These are phyloP conservation scores for Aschersonia sp. DNA, from an alignment of 2,329 filamentous ascomycete genomes.

Conservation along the genomic window DNA sequence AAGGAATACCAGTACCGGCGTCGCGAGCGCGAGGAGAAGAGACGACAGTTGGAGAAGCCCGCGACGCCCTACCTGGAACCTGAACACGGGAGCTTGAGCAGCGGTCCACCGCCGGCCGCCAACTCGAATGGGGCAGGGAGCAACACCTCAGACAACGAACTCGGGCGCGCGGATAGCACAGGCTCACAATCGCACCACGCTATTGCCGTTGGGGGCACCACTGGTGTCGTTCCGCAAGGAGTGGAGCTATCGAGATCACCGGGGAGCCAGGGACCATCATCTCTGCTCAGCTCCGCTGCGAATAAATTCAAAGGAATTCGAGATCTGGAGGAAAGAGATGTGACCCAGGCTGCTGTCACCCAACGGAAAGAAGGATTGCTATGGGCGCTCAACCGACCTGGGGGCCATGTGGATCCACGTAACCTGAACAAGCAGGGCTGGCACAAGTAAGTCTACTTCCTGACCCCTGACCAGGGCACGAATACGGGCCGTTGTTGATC, in stretches of 20 bases:
- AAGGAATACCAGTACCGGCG: slow-evolving; percentile 94
- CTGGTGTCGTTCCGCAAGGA: slow-evolving; percentile 15
- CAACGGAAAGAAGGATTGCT: slow-evolving; percentile 86
- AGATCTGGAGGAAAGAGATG: slow-evolving; percentile 75
- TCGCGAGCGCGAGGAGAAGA: slow-evolving; percentile 90
- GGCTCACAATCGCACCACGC: slow-evolving; percentile 49
- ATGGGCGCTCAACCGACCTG: slow-evolving; percentile 86
- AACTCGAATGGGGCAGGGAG: slow-evolving; percentile 28
- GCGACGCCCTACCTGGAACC: slow-evolving; percentile 60
- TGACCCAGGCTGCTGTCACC: slow-evolving; percentile 32
- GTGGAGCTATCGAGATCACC: slow-evolving; percentile 41
- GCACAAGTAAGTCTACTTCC: slow-evolving; percentile 68
- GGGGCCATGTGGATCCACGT: slow-evolving; percentile 88
- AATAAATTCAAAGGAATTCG: slow-evolving; percentile 79
- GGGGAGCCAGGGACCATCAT: slow-evolving; percentile 32
- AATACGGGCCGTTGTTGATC: neutral
- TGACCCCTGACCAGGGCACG: neutral
- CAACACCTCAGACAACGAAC: slow-evolving; percentile 49
- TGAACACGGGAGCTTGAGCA: slow-evolving; percentile 36
- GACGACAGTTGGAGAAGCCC: slow-evolving; percentile 77
- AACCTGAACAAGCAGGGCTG: slow-evolving; percentile 93
- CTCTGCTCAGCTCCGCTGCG: slow-evolving; percentile 33
- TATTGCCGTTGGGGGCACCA: slow-evolving; percentile 25
- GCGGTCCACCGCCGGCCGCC: slow-evolving; percentile 14
- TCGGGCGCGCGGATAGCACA: slow-evolving; percentile 61